Evolutionary conservation across 1,284 basidiomycete species (phyloP), one percentile per base, ranked within the genome.

Genomic region (Stereum hirsutum): DNA sequence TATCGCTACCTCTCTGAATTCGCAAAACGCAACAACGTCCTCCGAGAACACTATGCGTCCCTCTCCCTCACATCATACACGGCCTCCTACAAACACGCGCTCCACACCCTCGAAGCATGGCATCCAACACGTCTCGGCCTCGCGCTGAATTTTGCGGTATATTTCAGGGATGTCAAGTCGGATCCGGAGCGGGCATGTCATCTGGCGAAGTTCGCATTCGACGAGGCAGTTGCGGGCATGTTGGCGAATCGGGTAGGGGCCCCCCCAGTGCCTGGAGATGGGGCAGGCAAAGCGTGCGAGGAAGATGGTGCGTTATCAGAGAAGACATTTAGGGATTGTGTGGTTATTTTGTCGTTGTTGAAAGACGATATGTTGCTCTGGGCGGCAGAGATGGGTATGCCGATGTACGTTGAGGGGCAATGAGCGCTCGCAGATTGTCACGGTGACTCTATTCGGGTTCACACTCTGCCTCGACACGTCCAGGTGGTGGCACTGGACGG

Each of bases 121-220:
- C 78, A 83, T 54, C 78, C 81, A 28, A 84, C 80, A 11, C 69
- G 93, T 57, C 72, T 97, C 46, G 93, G 93, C 48, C 72, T 97
- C 42, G 92, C 93, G 34, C 76, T 97, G 58, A 97, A 96, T 72
- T 96, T 97, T 68, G 89, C 90, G 38, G 92, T 97, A 50, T 97
- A 92, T 70, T 96, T 91, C 69, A 93, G 95, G 66, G 92, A 96
- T 66, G 93, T 96, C 59, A 75, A 85, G 57, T 88, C 89, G 67
- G 89, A 84, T 56, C 90, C 92, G 46, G 89, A 94, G 62, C 76
- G 89, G 51, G 93, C 92, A 37, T 94, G 91, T 66, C 89, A 92
- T 64, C 75, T 96, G 50, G 93, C 81, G 1, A 83, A 84, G 54
- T 75, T 77, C 49, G 79, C 81, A 2, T 81, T 83, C 49, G 81